phyloP scores from a whole-genome alignment of 1,284 basidiomycete species.

The Trichosporon coremiiforme region DNA sequence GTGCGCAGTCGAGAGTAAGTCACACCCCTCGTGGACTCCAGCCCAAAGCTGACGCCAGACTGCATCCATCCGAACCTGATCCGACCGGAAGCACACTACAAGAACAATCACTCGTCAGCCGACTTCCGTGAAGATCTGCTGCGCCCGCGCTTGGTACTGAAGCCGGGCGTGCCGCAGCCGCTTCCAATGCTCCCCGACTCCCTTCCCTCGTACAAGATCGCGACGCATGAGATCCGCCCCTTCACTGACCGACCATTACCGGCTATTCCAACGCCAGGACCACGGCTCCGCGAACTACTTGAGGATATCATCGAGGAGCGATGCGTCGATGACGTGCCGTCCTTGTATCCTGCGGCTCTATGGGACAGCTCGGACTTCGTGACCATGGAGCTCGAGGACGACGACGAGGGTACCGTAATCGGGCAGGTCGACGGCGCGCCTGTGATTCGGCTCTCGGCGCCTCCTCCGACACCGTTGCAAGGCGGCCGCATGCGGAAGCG shows the following conservation, averaged over 20 bases:
- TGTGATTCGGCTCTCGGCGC: neutral
- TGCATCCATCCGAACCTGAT: conserved; percentile 8
- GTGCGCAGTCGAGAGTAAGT: conserved; percentile 19
- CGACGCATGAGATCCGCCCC: conserved; percentile 19
- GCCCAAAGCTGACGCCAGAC: conserved; percentile 23
- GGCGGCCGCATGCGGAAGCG: conserved; percentile 10
- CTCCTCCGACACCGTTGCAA: neutral
- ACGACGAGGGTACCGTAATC: conserved; percentile 17
- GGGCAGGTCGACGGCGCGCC: conserved; percentile 6
- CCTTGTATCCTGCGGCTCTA: neutral
- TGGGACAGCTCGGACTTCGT: conserved; percentile 21
- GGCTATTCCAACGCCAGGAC: conserved; percentile 1
- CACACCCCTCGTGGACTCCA: neutral
- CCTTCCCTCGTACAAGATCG: conserved; percentile 9
- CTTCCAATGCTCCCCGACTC: neutral
- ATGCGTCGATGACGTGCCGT: conserved; percentile 35
- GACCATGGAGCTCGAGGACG: conserved; percentile 10
- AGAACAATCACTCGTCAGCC: neutral
- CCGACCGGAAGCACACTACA: conserved; percentile 17
- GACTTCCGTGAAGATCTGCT: neutral
- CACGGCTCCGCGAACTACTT: conserved; percentile 49
- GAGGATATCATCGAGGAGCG: conserved; percentile 66
- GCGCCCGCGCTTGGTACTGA: neutral
- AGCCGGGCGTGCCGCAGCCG: neutral
- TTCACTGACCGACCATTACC: neutral